These are phyloP conservation scores for Thymus quinquecostatus DNA, from an alignment of 257 asterid genomes.

Conservation along the genomic window DNA sequence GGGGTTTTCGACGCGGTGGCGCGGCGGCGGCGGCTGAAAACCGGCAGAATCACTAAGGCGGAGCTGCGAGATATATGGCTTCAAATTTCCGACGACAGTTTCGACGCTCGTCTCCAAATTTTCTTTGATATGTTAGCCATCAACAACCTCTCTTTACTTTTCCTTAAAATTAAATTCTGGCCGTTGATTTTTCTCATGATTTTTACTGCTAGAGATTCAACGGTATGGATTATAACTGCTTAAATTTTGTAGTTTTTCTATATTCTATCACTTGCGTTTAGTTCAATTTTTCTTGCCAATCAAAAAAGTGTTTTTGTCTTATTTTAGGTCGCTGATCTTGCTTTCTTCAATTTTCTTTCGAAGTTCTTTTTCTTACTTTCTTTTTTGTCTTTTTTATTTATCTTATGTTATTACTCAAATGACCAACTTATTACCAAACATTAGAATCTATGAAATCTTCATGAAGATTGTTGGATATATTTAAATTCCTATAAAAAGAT, in stretches of 20 bases:
- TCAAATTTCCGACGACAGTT: constrained; percentile 82
- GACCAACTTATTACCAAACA: constrained; percentile 26
- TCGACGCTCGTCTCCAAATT: constrained; percentile 93
- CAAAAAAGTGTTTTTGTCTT: constrained; percentile 15
- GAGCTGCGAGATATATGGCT: constrained; percentile 89
- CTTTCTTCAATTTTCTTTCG: constrained; percentile 7
- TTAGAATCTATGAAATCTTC: not conserved
- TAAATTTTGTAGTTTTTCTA: not conserved
- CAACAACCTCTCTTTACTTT: not conserved
- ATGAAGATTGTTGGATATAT: not conserved
- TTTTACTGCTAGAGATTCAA: not conserved
- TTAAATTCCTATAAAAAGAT: not conserved
- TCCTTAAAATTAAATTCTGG: not conserved
- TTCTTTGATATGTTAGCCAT: constrained; percentile 85
- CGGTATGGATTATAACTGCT: constrained; percentile 15
- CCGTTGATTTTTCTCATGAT: not conserved
- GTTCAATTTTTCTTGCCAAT: constrained; percentile 10
- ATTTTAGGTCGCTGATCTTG: constrained; percentile 14
- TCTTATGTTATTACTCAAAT: not conserved
- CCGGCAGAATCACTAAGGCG: constrained; percentile 61
- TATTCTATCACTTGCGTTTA: not conserved
- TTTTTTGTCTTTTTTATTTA: not conserved
- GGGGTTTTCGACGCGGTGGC: constrained; percentile 85
- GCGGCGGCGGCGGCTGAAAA: constrained; percentile 69
- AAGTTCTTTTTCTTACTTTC: not conserved